Percentiles rank a stretch among this genome's conserved stretches.
These are phyloP conservation scores for Gliomastix tumulicola DNA, from an alignment of 2,329 filamentous ascomycete species.

Conservation along the genomic window DNA sequence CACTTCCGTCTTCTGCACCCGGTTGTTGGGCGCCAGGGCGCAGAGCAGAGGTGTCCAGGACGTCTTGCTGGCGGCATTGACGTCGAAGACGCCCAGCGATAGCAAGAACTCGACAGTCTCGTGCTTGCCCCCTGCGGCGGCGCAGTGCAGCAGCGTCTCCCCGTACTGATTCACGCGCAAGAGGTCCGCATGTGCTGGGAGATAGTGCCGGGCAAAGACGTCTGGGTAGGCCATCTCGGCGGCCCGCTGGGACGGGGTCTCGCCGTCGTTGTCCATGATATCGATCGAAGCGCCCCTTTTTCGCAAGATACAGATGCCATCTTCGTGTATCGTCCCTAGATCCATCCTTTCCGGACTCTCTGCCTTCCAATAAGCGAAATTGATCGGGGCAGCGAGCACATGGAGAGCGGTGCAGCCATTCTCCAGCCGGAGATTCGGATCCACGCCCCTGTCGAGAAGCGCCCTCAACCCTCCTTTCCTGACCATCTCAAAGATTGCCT, in stretches of 20 bases:
- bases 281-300: constrained; percentile 10
- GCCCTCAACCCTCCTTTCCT: constrained; percentile 9
- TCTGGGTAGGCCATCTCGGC: constrained; percentile 3
- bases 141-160: constrained; percentile 19
- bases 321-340: constrained; percentile 1
- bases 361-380: not conserved
- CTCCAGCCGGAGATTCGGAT: constrained; percentile 8
- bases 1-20: not conserved
- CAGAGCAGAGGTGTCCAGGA: constrained; percentile 22
- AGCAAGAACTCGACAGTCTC: constrained; percentile 11
- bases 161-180: constrained; percentile 8
- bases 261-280: constrained; percentile 10
- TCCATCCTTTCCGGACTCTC: not conserved
- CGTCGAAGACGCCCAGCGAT: constrained; percentile 7
- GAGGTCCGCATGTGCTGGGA: not conserved
- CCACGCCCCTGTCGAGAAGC: constrained; percentile 15
- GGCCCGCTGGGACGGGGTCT: constrained; percentile 12
- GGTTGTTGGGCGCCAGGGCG: constrained; percentile 4
- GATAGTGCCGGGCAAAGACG: not conserved
- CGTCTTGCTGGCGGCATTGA: constrained; percentile 12
- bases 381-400: constrained; percentile 4
- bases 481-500: constrained; percentile 5
- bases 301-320: constrained; percentile 10
- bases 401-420: constrained; percentile 13
- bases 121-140: constrained; percentile 13